Percentiles rank a stretch among this genome's conserved stretches.
These are phyloP conservation scores for Fistulinella staudtii DNA, from an alignment of 1,284 basidiomycete genomes.

Conservation along the genomic window DNA sequence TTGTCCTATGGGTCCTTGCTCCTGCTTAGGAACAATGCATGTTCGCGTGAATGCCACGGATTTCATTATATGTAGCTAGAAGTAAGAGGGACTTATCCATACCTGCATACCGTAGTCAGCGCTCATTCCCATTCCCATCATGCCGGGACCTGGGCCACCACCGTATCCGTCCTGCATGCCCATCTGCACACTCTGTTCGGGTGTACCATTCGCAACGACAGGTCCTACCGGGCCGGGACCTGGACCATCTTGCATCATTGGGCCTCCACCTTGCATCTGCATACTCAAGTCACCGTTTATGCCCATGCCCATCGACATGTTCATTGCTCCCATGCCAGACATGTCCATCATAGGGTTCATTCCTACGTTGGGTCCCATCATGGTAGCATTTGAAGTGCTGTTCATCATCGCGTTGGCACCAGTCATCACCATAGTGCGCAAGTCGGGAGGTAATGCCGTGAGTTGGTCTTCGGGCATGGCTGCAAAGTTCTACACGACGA, in stretches of 20 bases:
- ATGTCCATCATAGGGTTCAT: conserved; percentile 41
- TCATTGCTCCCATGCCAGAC: conserved; percentile 53
- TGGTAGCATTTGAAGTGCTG: conserved; percentile 40
- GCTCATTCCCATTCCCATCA: conserved; percentile 53
- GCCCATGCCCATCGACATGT: conserved; percentile 48
- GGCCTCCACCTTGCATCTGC: conserved; percentile 40
- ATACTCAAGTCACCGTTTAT: conserved; percentile 47
- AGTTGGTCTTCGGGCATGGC: conserved; percentile 80
- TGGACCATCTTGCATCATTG: conserved; percentile 42
- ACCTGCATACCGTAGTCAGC: conserved; percentile 63
- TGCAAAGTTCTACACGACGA: conserved; percentile 62
- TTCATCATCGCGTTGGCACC: conserved; percentile 74
- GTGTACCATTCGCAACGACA: conserved; percentile 36
- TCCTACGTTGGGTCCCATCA: conserved; percentile 50
- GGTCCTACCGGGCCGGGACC: conserved; percentile 32
- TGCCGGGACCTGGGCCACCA: conserved; percentile 41
- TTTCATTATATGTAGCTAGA: conserved; percentile 39
- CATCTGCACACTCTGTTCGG: conserved; percentile 42
- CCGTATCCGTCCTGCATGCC: conserved; percentile 47
- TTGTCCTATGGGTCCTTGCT: conserved; percentile 43
- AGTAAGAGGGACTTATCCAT: conserved; percentile 35
- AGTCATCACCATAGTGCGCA: conserved; percentile 80
- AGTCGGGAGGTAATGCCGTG: conserved; percentile 65
- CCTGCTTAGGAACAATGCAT: conserved; percentile 33
- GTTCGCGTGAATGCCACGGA: conserved; percentile 31